phyloP scores from a whole-genome alignment of 768 basidiomycete genomes.

The Termitomyces sp. region DNA sequence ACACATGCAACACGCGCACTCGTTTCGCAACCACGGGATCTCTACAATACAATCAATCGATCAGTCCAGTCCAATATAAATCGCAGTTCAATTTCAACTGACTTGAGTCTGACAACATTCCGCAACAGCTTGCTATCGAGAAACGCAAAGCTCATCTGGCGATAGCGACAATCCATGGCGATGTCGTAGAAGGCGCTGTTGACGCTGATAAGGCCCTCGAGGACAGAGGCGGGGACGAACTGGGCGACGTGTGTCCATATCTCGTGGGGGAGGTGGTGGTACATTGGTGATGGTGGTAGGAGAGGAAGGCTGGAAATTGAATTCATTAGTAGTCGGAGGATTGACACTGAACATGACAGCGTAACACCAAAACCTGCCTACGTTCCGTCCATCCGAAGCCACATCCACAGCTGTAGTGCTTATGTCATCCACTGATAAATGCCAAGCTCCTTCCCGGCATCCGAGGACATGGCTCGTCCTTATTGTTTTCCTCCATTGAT shows the following conservation, averaged over 20 bases:
- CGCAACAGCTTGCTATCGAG: slow-evolving; percentile 40
- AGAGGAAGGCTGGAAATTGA: background rate
- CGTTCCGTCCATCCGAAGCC: background rate
- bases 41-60: slow-evolving; percentile 23
- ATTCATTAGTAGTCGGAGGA: background rate
- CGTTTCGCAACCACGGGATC: slow-evolving; percentile 45
- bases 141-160: slow-evolving; percentile 47
- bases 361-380: background rate
- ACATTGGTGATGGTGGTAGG: slow-evolving; percentile 6
- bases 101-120: slow-evolving; percentile 36
- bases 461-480: background rate
- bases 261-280: slow-evolving; percentile 20
- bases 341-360: slow-evolving; percentile 10
- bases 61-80: too few relatives aligned
- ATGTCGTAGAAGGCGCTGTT: slow-evolving; percentile 26
- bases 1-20: slow-evolving; percentile 44
- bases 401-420: slow-evolving; percentile 3
- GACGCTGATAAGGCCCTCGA: slow-evolving; percentile 18
- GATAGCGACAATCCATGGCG: slow-evolving; percentile 43
- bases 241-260: slow-evolving; percentile 27
- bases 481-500: background rate
- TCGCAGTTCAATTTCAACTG: slow-evolving; percentile 12
- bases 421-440: background rate
- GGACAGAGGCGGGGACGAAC: slow-evolving; percentile 18
- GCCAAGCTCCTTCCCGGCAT: background rate